These are phyloP conservation scores for Pythium phragmitis DNA, from an alignment of 352 stramenopile species.

Conservation along the genomic window DNA sequence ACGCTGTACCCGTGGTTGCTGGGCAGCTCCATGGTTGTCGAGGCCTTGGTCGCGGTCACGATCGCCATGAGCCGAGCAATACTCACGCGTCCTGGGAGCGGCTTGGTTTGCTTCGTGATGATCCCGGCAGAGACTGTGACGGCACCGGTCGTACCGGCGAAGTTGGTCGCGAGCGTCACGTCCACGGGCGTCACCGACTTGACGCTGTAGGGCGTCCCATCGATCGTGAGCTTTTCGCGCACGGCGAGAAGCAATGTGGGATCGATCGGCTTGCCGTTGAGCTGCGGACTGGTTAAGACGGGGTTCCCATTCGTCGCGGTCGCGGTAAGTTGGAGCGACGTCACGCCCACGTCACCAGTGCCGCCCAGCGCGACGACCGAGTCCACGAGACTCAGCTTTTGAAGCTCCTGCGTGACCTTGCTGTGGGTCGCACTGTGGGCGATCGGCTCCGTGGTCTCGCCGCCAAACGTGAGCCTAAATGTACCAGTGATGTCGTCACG, in stretches of 20 bases:
- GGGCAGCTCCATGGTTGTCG: constrained; percentile 42
- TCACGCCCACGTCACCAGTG: constrained; percentile 56
- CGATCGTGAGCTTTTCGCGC: constrained; percentile 53
- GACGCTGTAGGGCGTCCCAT: constrained; percentile 34
- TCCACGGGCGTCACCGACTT: constrained; percentile 40
- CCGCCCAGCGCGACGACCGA: constrained; percentile 57
- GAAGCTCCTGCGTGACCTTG: constrained; percentile 69
- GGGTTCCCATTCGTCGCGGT: constrained; percentile 29
- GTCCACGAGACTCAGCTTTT: constrained; percentile 60
- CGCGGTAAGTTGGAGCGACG: constrained; percentile 50
- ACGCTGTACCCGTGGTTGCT: constrained; percentile 36
- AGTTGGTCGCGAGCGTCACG: constrained; percentile 42
- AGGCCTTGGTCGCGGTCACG: constrained; percentile 35
- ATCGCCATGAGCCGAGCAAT: constrained; percentile 48
- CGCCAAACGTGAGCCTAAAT: constrained; percentile 57
- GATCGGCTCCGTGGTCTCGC: constrained; percentile 53
- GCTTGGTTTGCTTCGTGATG: constrained; percentile 53
- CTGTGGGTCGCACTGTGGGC: constrained; percentile 58
- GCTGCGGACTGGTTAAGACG: constrained; percentile 42
- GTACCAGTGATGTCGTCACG: constrained; percentile 62
- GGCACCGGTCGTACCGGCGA: constrained; percentile 12
- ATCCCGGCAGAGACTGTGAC: constrained; percentile 40
- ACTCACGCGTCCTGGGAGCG: constrained; percentile 45
- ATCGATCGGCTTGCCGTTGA: constrained; percentile 48
- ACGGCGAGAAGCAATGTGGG: constrained; percentile 61